Percentiles rank a stretch among this genome's conserved stretches.
Conservation (phyloP, 2,329 filamentous ascomycete species). For the Penicillium sp. region DNA sequence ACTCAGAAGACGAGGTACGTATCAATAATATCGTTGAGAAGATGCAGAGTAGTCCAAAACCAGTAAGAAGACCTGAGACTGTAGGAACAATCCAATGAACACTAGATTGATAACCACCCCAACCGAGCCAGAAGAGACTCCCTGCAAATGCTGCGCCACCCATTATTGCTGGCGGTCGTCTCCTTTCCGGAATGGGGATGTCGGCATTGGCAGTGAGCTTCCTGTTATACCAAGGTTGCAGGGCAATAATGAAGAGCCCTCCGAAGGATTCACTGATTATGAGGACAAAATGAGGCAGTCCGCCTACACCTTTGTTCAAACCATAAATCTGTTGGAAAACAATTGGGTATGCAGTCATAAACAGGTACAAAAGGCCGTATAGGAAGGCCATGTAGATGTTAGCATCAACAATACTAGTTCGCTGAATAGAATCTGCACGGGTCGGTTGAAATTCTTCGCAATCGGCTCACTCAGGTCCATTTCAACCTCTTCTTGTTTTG, state of each 20-base stretch:
- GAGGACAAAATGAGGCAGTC: slow-evolving; percentile 86
- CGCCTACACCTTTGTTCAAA: slow-evolving; percentile 71
- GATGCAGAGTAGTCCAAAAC: slow-evolving; percentile 62
- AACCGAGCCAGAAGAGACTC: slow-evolving; percentile 79
- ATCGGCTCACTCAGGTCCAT: slow-evolving; percentile 53
- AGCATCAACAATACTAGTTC: slow-evolving; percentile 50
- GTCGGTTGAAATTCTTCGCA: slow-evolving; percentile 53
- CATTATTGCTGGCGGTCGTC: slow-evolving; percentile 58
- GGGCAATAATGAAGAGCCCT: slow-evolving; percentile 67
- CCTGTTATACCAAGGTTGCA: slow-evolving; percentile 61
- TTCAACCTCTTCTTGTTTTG: slow-evolving; percentile 57
- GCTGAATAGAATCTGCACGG: slow-evolving; percentile 44
- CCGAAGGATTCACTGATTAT: slow-evolving; percentile 73
- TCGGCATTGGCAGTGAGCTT: slow-evolving; percentile 71
- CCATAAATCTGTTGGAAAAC: slow-evolving; percentile 62
- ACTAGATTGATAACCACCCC: slow-evolving; percentile 61
- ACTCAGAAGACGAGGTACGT: slow-evolving; percentile 4
- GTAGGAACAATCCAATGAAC: slow-evolving; percentile 50
- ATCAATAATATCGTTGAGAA: slow-evolving; percentile 39
- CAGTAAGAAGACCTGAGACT: slow-evolving; percentile 57
- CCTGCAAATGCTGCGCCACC: slow-evolving; percentile 59
- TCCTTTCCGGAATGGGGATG: slow-evolving; percentile 60
- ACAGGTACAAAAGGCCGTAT: slow-evolving; percentile 32
- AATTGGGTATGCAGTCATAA: slow-evolving; percentile 36
- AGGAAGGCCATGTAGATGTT: slow-evolving; percentile 46